Base-by-base conservation (phyloP, 768 basidiomycete genomes). In the Psilocybe sp. region DNA sequence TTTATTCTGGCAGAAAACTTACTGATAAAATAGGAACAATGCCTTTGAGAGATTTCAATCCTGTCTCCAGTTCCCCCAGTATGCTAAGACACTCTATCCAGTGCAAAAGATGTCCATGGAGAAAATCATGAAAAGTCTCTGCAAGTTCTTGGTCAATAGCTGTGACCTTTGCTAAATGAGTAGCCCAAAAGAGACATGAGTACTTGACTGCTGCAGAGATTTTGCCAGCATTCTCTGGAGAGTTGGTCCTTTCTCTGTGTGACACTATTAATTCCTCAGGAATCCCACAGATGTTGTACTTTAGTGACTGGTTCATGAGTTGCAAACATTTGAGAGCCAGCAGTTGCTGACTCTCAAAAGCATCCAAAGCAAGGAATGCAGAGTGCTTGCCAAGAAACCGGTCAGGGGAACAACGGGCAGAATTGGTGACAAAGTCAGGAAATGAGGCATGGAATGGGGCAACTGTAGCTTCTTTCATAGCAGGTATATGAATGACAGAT, bases 81-180 rank as follows among this genome's bases (percentile, higher is more conserved):
- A 52, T 41, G 38, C 55, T 56, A 14, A 52, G 54, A 42, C 51
- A 56, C 44, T 56, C 54, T 46, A 52, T 52, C 55, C 55, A 56
- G 44, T 52, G 55, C 19, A 56, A 39, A 46, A 56, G 40, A 39
- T 53, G 51, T 36, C 34, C 18, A 38, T 47, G 39, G 9, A 46
- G 45, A 42, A 52, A 52, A 7, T 1, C 16, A 5, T 31, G 33
- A 23, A 52, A 38, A 45, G 11, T 7, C 28, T 37, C 4, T 3
- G 47, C 14, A 20, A 56, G 39, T 7, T 31, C 40, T 5, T 38
- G n/a, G 15, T 15, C 28, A 43, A 28, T 18, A 38, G 9, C 19
- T 38, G 52, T 18, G 14, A 50, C 33, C 37, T 56, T 44, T 42
- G 39, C 47, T 43, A 56, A 42, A 47, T 56, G 55, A 46, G 44